These are phyloP conservation scores for Lachancea quebecensis DNA, from an alignment of 805 yeast species.

Conservation along the genomic window DNA sequence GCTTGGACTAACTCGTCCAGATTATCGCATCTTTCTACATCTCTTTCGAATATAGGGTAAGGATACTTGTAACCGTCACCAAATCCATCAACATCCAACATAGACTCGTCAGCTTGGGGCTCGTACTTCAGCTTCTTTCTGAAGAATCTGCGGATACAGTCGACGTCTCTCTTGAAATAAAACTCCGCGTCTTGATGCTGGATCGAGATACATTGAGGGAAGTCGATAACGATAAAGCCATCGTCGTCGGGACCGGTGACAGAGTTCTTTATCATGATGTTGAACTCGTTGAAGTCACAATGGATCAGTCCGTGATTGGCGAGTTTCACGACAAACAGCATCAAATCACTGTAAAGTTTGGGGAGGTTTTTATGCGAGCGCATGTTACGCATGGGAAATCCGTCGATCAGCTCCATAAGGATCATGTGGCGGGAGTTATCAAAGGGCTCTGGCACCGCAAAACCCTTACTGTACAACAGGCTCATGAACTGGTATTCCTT, in stretches of 20 bases:
- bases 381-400: conserved; percentile 84
- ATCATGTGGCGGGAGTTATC: conserved; percentile 90
- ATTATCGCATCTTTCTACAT: conserved; percentile 57
- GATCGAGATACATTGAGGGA: conserved; percentile 95
- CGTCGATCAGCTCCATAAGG: conserved; percentile 84
- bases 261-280: conserved; percentile 70
- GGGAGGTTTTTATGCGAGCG: conserved; percentile 63
- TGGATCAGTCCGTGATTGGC: conserved; percentile 90
- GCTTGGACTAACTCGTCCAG: conserved; percentile 88
- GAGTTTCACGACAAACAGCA: conserved; percentile 76
- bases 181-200: conserved; percentile 84
- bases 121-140: conserved; percentile 66
- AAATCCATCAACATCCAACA: conserved; percentile 72
- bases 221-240: conserved; percentile 89
- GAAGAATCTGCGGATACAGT: conserved; percentile 81
- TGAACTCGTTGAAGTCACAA: conserved; percentile 96
- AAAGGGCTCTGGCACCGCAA: conserved; percentile 80
- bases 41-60: conserved; percentile 74
- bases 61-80: conserved; percentile 74
- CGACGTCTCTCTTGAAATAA: conserved; percentile 88
- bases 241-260: conserved; percentile 42
- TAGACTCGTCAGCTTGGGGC: conserved; percentile 59
- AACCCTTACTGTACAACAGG: conserved; percentile 64
- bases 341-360: conserved; percentile 72
- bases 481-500: conserved; percentile 89